A percentile compares a stretch with the other conserved stretches of the same genome.
Evolutionary conservation across 2,329 filamentous ascomycete species (phyloP).

Genomic region (Penicillium sp.): DNA sequence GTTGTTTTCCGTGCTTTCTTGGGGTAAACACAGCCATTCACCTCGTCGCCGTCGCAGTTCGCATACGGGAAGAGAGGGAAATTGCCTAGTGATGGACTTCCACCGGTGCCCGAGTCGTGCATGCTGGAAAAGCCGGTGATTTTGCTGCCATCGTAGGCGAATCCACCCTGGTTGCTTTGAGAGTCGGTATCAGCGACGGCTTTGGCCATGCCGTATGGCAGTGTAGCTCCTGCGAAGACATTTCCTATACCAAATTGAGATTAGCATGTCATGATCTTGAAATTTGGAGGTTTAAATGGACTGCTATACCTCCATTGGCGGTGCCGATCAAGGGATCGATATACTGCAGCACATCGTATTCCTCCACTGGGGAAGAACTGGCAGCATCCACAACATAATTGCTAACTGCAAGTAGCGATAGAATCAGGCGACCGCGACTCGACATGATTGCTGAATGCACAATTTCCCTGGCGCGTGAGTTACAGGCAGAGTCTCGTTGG

Average conservation of each 20-base stretch:
- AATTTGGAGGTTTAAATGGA: background rate
- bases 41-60: slow-evolving; percentile 53
- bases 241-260: slow-evolving; percentile 37
- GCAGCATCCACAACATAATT: slow-evolving; percentile 9
- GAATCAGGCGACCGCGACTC: slow-evolving; percentile 7
- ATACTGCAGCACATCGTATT: slow-evolving; percentile 42
- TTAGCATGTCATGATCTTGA: background rate
- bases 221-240: slow-evolving; percentile 52
- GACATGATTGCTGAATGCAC: slow-evolving; percentile 9
- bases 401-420: slow-evolving; percentile 13
- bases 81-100: slow-evolving; percentile 60
- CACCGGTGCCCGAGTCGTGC: slow-evolving; percentile 49
- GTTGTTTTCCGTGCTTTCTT: slow-evolving; percentile 47
- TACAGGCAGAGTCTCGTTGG: background rate
- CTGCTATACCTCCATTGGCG: slow-evolving; percentile 41
- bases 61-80: slow-evolving; percentile 65
- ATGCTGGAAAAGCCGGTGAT: slow-evolving; percentile 49
- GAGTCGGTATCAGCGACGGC: slow-evolving; percentile 51
- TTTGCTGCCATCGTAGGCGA: slow-evolving; percentile 48
- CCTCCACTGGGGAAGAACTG: slow-evolving; percentile 11
- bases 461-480: background rate
- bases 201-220: slow-evolving; percentile 53
- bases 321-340: slow-evolving; percentile 52
- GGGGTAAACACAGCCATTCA: slow-evolving; percentile 58
- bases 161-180: slow-evolving; percentile 51